These are phyloP conservation scores for Mycena vitilis DNA, from an alignment of 768 basidiomycete species.

Conservation along the genomic window DNA sequence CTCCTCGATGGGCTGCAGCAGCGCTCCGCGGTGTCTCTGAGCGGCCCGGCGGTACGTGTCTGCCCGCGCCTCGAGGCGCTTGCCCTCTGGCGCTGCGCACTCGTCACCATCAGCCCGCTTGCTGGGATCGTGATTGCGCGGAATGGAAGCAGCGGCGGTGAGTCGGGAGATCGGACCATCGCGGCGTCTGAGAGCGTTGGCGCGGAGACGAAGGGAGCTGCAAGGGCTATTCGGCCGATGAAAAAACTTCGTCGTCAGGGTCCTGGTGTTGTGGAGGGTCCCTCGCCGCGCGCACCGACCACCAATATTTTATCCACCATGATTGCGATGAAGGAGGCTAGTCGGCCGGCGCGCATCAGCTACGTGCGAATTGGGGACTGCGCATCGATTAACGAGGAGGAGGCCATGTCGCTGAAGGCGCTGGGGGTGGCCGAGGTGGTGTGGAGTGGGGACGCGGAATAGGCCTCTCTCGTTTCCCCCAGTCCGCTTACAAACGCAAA, in stretches of 20 bases:
- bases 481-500: background rate
- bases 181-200: constrained; percentile 43
- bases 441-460: constrained; percentile 39
- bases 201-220: constrained; percentile 32
- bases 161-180: constrained; percentile 35
- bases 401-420: constrained; percentile 51
- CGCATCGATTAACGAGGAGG: constrained; percentile 49
- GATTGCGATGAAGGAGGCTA: constrained; percentile 52
- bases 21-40: constrained; percentile 24
- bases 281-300: constrained; percentile 22
- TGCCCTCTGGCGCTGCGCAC: constrained; percentile 62
- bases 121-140: constrained; percentile 52
- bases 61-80: constrained; percentile 65
- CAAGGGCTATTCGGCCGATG: constrained; percentile 52
- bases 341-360: constrained; percentile 48
- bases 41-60: constrained; percentile 53
- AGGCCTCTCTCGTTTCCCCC: background rate
- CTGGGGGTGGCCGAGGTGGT: constrained; percentile 52
- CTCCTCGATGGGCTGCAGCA: constrained; percentile 57
- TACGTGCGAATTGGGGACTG: constrained; percentile 59
- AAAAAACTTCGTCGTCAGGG: constrained; percentile 45
- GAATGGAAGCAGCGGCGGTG: constrained; percentile 32
- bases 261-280: constrained; percentile 16
- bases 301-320: constrained; percentile 46
- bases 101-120: constrained; percentile 52